Conservation (phyloP, 768 basidiomycete genomes). For the Sarcomyxa edulis region DNA sequence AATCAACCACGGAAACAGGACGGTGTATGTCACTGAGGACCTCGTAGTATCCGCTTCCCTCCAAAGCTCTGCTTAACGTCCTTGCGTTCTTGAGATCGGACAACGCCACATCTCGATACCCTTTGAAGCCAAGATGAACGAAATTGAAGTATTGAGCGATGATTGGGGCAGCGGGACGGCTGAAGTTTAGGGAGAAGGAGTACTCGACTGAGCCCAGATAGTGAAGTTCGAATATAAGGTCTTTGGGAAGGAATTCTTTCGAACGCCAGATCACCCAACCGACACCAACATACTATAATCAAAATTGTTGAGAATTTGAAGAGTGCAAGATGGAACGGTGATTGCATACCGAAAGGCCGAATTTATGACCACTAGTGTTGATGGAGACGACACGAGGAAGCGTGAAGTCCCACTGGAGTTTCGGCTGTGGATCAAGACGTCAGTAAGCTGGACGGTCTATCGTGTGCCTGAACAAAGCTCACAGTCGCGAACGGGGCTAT, state of each 20-base stretch:
- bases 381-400: slow-evolving; percentile 57
- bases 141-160: slow-evolving; percentile 63
- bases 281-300: slow-evolving; percentile 50
- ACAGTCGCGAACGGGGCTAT: slow-evolving; percentile 57
- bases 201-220: slow-evolving; percentile 63
- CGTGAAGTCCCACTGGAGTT: slow-evolving; percentile 60
- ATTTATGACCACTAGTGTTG: slow-evolving; percentile 34
- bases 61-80: slow-evolving; percentile 56
- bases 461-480: slow-evolving; percentile 8
- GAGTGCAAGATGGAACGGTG: too few species aligned
- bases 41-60: slow-evolving; percentile 46
- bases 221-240: slow-evolving; percentile 68
- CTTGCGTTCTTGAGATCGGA: slow-evolving; percentile 59
- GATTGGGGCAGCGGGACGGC: slow-evolving; percentile 57
- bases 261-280: slow-evolving; percentile 71
- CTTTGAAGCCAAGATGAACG: slow-evolving; percentile 54
- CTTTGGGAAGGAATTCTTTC: slow-evolving; percentile 58
- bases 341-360: not conserved
- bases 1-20: slow-evolving; percentile 23
- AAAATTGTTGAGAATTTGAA: slow-evolving; percentile 64
- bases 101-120: slow-evolving; percentile 43
- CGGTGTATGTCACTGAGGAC: slow-evolving; percentile 56
- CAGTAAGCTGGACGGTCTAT: slow-evolving; percentile 32
- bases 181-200: slow-evolving; percentile 65
- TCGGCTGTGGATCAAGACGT: slow-evolving; percentile 31